These are phyloP conservation scores for Adansonia rubrostipa DNA, from an alignment of 441 rosid species.

Conservation along the genomic window DNA sequence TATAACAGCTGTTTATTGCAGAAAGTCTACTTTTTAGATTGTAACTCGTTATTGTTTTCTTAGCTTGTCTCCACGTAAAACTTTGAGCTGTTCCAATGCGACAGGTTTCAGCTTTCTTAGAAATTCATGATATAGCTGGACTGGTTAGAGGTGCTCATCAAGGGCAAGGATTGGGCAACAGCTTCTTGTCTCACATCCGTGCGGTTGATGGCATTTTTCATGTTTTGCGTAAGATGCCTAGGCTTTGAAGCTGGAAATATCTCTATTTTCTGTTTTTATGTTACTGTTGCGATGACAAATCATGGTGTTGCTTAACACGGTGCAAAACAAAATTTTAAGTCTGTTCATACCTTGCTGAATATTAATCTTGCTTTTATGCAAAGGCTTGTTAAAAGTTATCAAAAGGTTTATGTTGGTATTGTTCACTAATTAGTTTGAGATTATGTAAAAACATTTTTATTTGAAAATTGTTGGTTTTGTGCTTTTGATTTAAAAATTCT, in stretches of 20 bases:
- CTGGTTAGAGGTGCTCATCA: conserved; percentile 94
- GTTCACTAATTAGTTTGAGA: background rate
- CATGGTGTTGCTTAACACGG: background rate
- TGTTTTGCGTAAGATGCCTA: conserved; percentile 72
- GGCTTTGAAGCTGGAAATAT: background rate
- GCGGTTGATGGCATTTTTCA: conserved; percentile 99
- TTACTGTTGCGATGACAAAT: background rate
- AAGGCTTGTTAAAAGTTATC: background rate
- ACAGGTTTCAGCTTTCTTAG: conserved; percentile 93
- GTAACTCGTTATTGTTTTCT: background rate
- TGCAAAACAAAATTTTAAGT: background rate
- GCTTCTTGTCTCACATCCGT: conserved; percentile 94
- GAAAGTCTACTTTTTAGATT: background rate
- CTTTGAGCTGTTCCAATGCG: conserved; percentile 2
- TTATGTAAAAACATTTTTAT: background rate
- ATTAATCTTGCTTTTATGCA: background rate
- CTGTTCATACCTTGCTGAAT: background rate
- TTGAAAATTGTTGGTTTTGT: background rate
- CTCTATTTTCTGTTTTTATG: background rate
- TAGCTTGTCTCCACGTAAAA: background rate
- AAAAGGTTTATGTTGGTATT: background rate
- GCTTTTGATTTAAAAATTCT: background rate
- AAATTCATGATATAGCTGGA: conserved; percentile 99
- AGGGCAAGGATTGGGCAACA: conserved; percentile 99
- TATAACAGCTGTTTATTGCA: background rate